Evolutionary conservation across 2,329 filamentous ascomycete genomes (phyloP), one percentile per base, ranked within the genome.

Genomic region (Penicillium sp.): DNA sequence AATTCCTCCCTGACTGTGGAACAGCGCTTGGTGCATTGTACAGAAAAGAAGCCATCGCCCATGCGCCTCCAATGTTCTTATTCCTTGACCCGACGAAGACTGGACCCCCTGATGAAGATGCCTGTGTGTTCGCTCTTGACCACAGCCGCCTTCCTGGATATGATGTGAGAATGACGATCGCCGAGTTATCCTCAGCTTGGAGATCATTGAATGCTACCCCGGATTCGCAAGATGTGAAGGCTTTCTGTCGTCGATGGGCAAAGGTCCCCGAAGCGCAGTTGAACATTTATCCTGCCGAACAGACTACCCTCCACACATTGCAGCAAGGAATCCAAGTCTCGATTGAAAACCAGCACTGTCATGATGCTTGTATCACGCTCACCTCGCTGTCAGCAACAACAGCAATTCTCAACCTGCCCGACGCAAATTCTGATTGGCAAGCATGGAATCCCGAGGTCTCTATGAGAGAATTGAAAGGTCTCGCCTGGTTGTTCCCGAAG

Each of bases 1-100:
- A 72, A 7, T 70, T 79, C 10, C 69, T 84, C 1, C 78, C 76
- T 12, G 68, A 80, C 6, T 88, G 86, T 61, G 85, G 83, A 6
- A 85, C 81, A 4, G 79, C 85, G 0, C 77, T 71, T 23, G 74
- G 77, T 16, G 79, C 79, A 50, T 66, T 87, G 23, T 85, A 86
- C 66, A 79, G 77, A 60, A 77, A 71, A 49, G 48, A 21, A 44
- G 58, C 48, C 16, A 52, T 27, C 37, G 47, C 51, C 8, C 55
- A 56, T 4, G 50, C 49, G 8, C 61, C 47, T 9, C 64, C 73
- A 1, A 51, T 86, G 0, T 87, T 79, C 59, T 67, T 88, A 3
- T 87, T 86, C 61, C 69, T 85, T 3, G 82, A 88, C 51, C 80
- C 83, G 0, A 71, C 76, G 6, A 77, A 77, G 16, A 73, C 80